Conservation (phyloP, 306 rosid species). For the Sesbania bispinosa region DNA sequence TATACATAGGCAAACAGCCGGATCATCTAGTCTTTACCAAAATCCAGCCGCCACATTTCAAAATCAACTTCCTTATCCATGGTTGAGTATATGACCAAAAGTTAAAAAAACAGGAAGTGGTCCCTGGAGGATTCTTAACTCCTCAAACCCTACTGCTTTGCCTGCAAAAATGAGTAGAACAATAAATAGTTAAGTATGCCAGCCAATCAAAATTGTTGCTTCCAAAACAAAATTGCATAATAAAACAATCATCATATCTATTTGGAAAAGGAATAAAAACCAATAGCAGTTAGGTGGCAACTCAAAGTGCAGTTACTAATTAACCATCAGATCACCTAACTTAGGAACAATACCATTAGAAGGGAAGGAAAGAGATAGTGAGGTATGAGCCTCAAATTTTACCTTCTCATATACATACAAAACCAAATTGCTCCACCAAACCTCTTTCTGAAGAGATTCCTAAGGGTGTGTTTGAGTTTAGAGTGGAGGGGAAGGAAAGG, state of each 20-base stretch:
- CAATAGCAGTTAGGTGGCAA: no score
- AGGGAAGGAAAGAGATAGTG: no score
- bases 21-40: slow-evolving; percentile 20
- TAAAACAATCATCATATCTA: background rate
- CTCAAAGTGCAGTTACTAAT: no score
- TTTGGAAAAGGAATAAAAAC: no score
- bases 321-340: no score
- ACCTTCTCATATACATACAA: no score
- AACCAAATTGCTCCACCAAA: no score
- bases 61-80: slow-evolving; percentile 21
- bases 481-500: no score
- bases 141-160: slow-evolving; percentile 52
- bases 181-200: background rate
- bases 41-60: slow-evolving; percentile 15
- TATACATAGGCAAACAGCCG: slow-evolving; percentile 36
- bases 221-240: background rate
- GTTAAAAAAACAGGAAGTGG: background rate
- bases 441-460: background rate
- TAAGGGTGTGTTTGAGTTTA: no score
- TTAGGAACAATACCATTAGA: no score
- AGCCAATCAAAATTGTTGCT: background rate
- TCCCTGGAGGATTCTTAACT: background rate
- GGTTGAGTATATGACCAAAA: background rate
- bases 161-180: slow-evolving; percentile 38
- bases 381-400: no score